Conservation (phyloP, 345 rosid species). For the Lepidium didymum region DNA sequence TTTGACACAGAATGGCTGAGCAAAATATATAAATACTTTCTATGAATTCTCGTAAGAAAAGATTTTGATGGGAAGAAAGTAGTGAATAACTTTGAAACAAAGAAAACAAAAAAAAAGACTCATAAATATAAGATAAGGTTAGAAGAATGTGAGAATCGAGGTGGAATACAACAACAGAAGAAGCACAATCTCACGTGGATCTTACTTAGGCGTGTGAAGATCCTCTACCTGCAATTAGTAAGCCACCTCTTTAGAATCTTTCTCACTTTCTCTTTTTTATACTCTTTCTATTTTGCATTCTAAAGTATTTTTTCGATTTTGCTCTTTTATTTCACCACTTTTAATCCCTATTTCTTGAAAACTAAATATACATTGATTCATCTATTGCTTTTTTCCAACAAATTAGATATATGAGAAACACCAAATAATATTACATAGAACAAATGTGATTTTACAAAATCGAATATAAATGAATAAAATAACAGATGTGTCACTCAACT, state of each 20-base stretch:
- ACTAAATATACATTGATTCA: too few relatives aligned
- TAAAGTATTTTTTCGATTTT: too few relatives aligned
- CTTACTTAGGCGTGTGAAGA: slow-evolving; percentile 25
- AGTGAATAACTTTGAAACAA: slow-evolving; percentile 13
- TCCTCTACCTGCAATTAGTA: slow-evolving; percentile 20
- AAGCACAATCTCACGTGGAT: slow-evolving; percentile 31
- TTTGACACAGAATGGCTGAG: not conserved
- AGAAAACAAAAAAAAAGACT: slow-evolving; percentile 4
- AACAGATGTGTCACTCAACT: too few relatives aligned
- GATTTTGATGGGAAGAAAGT: slow-evolving; percentile 16
- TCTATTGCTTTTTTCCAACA: too few relatives aligned
- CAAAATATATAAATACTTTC: not conserved
- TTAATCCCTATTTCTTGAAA: too few relatives aligned
- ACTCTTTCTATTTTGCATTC: too few relatives aligned
- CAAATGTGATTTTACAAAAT: too few relatives aligned
- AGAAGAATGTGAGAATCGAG: slow-evolving; percentile 21
- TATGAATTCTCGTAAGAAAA: not conserved
- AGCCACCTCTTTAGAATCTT: slow-evolving; percentile 27
- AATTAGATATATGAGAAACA: too few relatives aligned
- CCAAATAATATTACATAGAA: too few relatives aligned
- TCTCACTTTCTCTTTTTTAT: slow-evolving; percentile 1
- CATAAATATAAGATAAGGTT: slow-evolving; percentile 27
- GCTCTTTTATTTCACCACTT: too few relatives aligned
- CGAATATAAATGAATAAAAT: too few relatives aligned
- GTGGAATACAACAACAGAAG: slow-evolving; percentile 30